Conservation (phyloP, 164 flowering plant species). For the Vitis riparia region DNA sequence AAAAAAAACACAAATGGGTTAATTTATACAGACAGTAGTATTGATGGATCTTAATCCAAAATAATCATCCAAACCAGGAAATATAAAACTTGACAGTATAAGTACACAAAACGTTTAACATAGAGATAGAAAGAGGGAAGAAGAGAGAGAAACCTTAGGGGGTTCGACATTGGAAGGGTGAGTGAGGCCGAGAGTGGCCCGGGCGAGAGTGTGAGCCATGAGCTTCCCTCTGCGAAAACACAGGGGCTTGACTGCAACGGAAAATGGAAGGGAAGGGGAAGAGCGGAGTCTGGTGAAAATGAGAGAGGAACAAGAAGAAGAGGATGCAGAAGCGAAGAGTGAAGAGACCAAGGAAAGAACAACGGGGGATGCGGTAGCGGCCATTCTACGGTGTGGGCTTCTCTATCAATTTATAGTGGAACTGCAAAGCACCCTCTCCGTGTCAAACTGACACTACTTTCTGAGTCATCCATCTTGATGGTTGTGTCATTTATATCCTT, state of each 20-base stretch:
- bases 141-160: slow-evolving; percentile 23
- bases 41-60: no score
- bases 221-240: slow-evolving; percentile 24
- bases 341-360: slow-evolving; percentile 21
- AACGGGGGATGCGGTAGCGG: slow-evolving; percentile 25
- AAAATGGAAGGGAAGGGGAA: slow-evolving; percentile 16
- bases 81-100: no score
- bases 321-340: slow-evolving; percentile 9
- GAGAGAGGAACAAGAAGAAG: slow-evolving; percentile 19
- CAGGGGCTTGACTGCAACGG: slow-evolving; percentile 20
- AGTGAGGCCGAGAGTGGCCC: slow-evolving; percentile 55
- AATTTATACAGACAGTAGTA: no score
- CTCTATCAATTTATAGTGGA: slow-evolving; percentile 24
- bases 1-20: no score
- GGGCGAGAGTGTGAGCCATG: slow-evolving; percentile 43
- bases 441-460: no score
- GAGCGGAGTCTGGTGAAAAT: slow-evolving; percentile 21
- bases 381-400: slow-evolving; percentile 23
- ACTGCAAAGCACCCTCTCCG: no score
- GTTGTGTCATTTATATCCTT: no score
- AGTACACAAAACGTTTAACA: no score
- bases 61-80: no score
- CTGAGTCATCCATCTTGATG: no score
- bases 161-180: slow-evolving; percentile 24
- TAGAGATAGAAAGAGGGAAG: no score